Percentiles rank a stretch among this genome's conserved stretches.
Conservation (phyloP, 2,329 filamentous ascomycete species). For the Chrysoporthe austroafricana region DNA sequence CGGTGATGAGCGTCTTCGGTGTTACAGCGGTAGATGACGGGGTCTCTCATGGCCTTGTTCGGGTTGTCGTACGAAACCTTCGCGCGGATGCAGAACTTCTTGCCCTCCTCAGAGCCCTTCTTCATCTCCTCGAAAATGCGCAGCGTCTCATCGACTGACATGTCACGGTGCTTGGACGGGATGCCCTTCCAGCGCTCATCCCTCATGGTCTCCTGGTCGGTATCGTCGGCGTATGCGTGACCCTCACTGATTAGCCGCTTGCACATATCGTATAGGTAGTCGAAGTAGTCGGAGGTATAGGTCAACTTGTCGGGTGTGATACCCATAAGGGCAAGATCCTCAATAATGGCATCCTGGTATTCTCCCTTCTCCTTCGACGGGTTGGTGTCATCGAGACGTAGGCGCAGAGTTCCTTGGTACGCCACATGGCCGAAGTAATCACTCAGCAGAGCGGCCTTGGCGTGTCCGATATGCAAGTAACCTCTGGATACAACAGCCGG, state of each 20-base stretch:
- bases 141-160: constrained; percentile 80
- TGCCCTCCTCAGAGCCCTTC: constrained; percentile 75
- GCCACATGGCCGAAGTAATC: constrained; percentile 96
- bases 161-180: constrained; percentile 78
- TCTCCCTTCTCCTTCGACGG: constrained; percentile 97
- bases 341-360: constrained; percentile 89
- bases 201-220: constrained; percentile 85
- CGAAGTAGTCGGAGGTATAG: constrained; percentile 95
- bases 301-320: constrained; percentile 86
- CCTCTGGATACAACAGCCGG: constrained; percentile 50
- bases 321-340: constrained; percentile 89
- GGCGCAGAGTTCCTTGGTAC: constrained; percentile 86
- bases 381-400: constrained; percentile 97
- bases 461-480: constrained; percentile 94
- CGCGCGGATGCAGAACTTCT: constrained; percentile 88
- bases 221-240: constrained; percentile 93
- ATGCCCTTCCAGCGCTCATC: constrained; percentile 83
- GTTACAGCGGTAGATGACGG: constrained; percentile 97
- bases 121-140: constrained; percentile 94
- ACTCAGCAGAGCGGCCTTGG: constrained; percentile 90
- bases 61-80: constrained; percentile 91
- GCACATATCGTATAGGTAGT: constrained; percentile 85
- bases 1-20: constrained; percentile 69
- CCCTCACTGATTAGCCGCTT: constrained; percentile 84
- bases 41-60: constrained; percentile 95